These are phyloP conservation scores for Penicillium samsonianum DNA, from an alignment of 495 filamentous ascomycete species.

Conservation along the genomic window DNA sequence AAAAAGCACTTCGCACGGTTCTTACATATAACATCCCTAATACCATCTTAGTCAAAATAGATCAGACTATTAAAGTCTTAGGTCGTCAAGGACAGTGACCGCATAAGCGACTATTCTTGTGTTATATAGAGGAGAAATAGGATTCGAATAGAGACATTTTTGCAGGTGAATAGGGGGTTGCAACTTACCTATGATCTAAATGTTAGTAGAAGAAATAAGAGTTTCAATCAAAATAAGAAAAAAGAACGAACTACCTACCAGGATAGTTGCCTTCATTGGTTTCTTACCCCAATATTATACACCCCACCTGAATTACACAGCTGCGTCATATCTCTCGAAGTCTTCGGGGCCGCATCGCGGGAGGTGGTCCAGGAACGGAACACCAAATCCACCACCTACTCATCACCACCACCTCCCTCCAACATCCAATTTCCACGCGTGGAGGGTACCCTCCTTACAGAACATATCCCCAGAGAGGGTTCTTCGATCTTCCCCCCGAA, in stretches of 20 bases:
- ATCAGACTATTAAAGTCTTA: no score
- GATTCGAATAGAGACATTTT: background rate
- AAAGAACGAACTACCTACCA: background rate
- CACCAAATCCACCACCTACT: constrained; percentile 16
- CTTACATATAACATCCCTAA: no score
- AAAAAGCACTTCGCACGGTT: no score
- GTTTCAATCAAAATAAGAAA: background rate
- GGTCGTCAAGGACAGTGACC: no score
- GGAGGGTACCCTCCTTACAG: constrained; percentile 8
- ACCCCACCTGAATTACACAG: background rate
- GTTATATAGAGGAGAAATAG: background rate
- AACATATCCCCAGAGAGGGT: constrained; percentile 11
- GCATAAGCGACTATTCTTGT: no score
- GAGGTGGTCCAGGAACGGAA: constrained; percentile 13
- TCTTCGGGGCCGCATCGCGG: constrained; percentile 20
- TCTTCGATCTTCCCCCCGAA: constrained; percentile 2
- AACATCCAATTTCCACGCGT: constrained; percentile 17
- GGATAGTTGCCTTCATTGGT: background rate
- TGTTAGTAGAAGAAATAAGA: background rate
- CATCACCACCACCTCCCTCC: constrained; percentile 15
- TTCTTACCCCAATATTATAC: background rate
- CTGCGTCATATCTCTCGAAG: constrained; percentile 26
- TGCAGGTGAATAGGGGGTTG: background rate
- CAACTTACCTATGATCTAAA: background rate
- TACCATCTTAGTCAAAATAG: no score